A percentile compares a stretch with the other conserved stretches of the same genome.
Evolutionary conservation across 139 green algal genomes (phyloP).

Genomic region (Closterium sp.): DNA sequence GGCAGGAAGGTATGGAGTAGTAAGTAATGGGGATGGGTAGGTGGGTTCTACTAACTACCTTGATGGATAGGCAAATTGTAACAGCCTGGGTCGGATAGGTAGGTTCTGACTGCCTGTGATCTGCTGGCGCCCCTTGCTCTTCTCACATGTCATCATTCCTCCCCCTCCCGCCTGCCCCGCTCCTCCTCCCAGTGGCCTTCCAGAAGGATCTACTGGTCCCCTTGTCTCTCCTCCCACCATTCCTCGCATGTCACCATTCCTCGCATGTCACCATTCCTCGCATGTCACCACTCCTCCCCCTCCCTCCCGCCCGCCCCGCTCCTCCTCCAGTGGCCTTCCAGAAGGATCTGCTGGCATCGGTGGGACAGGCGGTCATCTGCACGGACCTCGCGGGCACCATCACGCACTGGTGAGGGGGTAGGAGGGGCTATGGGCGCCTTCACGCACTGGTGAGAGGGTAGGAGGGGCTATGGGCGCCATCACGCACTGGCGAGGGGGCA

Average conservation of each 20-base stretch:
- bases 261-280: no score
- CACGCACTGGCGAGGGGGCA: constrained; percentile 24
- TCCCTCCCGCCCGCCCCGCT: no score
- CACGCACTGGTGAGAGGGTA: constrained; percentile 28
- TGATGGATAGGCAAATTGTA: background rate
- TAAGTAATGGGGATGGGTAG: no score
- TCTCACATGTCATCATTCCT: background rate
- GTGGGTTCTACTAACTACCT: no score
- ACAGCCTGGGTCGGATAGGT: background rate
- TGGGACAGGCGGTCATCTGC: constrained; percentile 34
- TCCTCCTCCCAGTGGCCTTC: background rate
- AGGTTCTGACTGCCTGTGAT: background rate
- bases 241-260: no score
- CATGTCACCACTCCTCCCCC: background rate
- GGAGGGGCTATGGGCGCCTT: background rate
- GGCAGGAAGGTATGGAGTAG: no score
- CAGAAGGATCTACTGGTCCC: constrained; percentile 26
- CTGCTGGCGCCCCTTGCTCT: background rate
- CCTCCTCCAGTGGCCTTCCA: constrained; percentile 1
- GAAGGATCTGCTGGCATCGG: constrained; percentile 17
- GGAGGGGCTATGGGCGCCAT: background rate
- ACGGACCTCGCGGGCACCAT: constrained; percentile 12
- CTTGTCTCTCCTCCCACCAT: no score
- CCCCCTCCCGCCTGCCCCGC: background rate
- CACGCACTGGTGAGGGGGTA: constrained; percentile 34